Base-by-base conservation (phyloP, 495 filamentous ascomycete genomes). In the Podospora pseudocomata region DNA sequence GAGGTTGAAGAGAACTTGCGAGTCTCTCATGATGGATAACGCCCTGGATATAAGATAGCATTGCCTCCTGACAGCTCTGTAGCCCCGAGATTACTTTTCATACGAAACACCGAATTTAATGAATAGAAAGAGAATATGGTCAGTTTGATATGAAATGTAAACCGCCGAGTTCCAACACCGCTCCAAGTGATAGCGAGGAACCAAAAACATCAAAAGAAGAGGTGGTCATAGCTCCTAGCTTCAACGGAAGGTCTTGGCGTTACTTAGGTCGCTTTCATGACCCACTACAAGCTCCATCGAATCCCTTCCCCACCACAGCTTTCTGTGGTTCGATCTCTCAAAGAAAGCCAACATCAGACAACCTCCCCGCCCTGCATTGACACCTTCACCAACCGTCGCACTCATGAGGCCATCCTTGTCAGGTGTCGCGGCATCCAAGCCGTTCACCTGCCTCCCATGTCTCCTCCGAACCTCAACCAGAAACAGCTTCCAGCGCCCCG, bases 391-490 rank as follows among this genome's bases (percentile, higher is more conserved):
- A 23, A 65, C 49, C 39, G 19, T 32, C 20, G 39, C 65, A 60
- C 39, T 34, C 44, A 63, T 63, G 61, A 63, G 61, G 61, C 32
- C 61, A 49, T 63, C 30, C 9, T 7, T 44, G 0, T 18, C 30
- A 44, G 28, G 30, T 27, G 11, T 27, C 32, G 32, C 11, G 28
- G 28, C 61, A 44, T n/a, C 11, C 32, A 63, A 32, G 61, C 19
- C 32, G 27, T 63, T 63, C 61, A 63, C 61, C 61, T 63, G 61
- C 20, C 30, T 63, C 30, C 61, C 32, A 63, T 63, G 30, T 32
- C 34, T 63, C 32, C n/a, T 49, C 18, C 28, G 30, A 39, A 63
- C 28, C 39, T 49, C 39, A 11, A 49, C 39, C 39, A 49, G 39
- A 11, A 49, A 49, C 39, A 49, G 39, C 39, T 49, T 20, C 30